Conservation (phyloP, 176 grass and related monocot genomes). For the Ampelocalamus luodianensis region DNA sequence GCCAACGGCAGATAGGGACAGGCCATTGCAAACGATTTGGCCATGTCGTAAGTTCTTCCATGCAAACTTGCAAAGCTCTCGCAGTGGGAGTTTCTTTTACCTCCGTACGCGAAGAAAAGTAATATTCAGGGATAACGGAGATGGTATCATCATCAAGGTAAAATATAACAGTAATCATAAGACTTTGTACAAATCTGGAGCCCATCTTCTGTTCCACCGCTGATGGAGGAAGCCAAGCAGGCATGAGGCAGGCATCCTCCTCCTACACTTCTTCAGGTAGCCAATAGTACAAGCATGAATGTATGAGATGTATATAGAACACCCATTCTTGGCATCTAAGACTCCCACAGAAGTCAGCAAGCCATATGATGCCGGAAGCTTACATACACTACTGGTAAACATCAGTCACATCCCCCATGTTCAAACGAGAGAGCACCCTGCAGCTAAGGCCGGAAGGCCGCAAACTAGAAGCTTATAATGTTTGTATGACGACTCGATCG, state of each 20-base stretch:
- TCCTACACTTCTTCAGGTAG: slow-evolving; percentile 51
- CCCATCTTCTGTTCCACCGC: slow-evolving; percentile 12
- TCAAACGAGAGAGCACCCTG: slow-evolving; percentile 38
- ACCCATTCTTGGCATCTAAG: slow-evolving; percentile 35
- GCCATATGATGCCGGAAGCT: slow-evolving; percentile 43
- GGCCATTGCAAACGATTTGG: not conserved
- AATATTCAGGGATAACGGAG: slow-evolving; percentile 13
- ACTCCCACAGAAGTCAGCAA: slow-evolving; percentile 23
- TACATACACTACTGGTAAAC: slow-evolving; percentile 53
- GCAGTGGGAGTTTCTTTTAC: not conserved
- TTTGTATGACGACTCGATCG: not conserved
- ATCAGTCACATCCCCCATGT: slow-evolving; percentile 43
- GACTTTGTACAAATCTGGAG: slow-evolving; percentile 54
- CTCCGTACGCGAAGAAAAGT: not conserved
- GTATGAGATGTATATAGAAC: slow-evolving; percentile 32
- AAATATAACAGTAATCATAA: slow-evolving; percentile 26
- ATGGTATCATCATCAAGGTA: slow-evolving; percentile 3
- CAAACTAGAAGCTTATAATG: slow-evolving; percentile 53
- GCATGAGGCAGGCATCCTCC: slow-evolving; percentile 15
- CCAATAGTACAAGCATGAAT: slow-evolving; percentile 47
- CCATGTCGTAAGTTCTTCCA: not conserved
- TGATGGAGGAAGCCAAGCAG: slow-evolving; percentile 10
- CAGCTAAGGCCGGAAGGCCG: slow-evolving; percentile 33
- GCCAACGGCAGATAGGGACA: not conserved
- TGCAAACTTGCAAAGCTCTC: not conserved